Percentiles rank a stretch among this genome's conserved stretches.
These are phyloP conservation scores for Chaetothyriales sp. DNA, from an alignment of 2,329 filamentous ascomycete genomes.

Conservation along the genomic window DNA sequence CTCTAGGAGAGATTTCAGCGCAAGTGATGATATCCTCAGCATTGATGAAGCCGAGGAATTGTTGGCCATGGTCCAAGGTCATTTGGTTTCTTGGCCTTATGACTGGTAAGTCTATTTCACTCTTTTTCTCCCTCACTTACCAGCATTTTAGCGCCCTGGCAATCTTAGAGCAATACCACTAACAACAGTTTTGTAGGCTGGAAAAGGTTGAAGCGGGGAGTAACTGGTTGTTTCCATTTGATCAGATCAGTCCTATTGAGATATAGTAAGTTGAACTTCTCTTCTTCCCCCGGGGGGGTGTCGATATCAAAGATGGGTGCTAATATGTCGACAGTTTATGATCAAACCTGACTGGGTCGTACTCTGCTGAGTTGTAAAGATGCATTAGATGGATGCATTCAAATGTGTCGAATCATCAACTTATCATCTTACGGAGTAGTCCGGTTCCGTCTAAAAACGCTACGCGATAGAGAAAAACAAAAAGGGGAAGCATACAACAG, in stretches of 20 bases:
- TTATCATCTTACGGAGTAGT: no score
- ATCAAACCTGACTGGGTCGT: neutral
- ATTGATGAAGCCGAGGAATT: slow-evolving; percentile 68
- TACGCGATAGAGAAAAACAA: no score
- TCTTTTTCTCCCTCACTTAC: neutral
- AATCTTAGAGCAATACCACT: slow-evolving; percentile 8
- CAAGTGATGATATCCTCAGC: slow-evolving; percentile 61
- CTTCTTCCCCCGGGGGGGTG: neutral
- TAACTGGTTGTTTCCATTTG: slow-evolving; percentile 94
- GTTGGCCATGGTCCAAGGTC: slow-evolving; percentile 68
- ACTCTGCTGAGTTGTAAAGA: no score
- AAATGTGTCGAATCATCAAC: no score
- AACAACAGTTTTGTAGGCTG: slow-evolving; percentile 38
- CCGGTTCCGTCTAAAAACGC: no score
- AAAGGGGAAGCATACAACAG: no score
- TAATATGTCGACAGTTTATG: neutral
- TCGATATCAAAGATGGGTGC: no score
- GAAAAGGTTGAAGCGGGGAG: slow-evolving; percentile 79
- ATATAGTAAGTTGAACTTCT: slow-evolving; percentile 60
- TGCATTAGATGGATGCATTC: no score
- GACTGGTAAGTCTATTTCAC: slow-evolving; percentile 53
- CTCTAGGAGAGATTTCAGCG: slow-evolving; percentile 34
- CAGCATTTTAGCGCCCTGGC: neutral
- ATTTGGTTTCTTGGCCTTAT: slow-evolving; percentile 84
- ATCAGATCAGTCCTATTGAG: slow-evolving; percentile 87